Evolutionary conservation across 805 yeast genomes (phyloP), one percentile per base, ranked within the genome.

Genomic region (Jamesozyma rosinii): DNA sequence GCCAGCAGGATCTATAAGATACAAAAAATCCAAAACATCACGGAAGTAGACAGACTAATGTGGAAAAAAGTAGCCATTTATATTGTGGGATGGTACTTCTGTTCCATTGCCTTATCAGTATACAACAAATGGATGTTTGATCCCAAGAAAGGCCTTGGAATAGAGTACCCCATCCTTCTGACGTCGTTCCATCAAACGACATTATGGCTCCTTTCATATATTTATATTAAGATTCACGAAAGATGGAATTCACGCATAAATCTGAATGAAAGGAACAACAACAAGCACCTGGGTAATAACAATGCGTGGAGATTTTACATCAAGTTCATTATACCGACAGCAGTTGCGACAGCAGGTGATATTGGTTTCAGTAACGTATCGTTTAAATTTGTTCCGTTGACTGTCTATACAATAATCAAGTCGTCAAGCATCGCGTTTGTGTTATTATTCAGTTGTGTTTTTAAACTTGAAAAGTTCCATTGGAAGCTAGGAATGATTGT

Each of bases 71-170:
- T 41, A 9, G 24, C 40, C 13, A 13, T 48, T 11, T 52, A 42
- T 33, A 50, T 49, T 14, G 20, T 59, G 6, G 83, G 84, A 4
- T 84, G 92, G 94, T 84, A 82, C 52, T 45, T 71, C 15, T 81
- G 81, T 46, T 80, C 89, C 5, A 67, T 83, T 44, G 65, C 83
- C 15, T 76, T 84, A 17, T 80, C 89, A 8, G 63, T 85, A 26
- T 92, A 90, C 67, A 92, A 92, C 69, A 89, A 89, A 66, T 88
- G 97, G 97, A 90, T 90, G 97, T 92, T 90, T 67, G 89, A 90
- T 33, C 64, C 65, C 0, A 59, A 63, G 5, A 71, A 74, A 9
- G 83, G 86, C 17, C 68, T 89, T 44, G 77, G 84, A 57, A 81
- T 92, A 54, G 75, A 77, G 27, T 92, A 79, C 58, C 98, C 98